A percentile compares a stretch with the other conserved stretches of the same genome.
Conservation (phyloP, 306 rosid genomes). For the Sicyos baderoa region DNA sequence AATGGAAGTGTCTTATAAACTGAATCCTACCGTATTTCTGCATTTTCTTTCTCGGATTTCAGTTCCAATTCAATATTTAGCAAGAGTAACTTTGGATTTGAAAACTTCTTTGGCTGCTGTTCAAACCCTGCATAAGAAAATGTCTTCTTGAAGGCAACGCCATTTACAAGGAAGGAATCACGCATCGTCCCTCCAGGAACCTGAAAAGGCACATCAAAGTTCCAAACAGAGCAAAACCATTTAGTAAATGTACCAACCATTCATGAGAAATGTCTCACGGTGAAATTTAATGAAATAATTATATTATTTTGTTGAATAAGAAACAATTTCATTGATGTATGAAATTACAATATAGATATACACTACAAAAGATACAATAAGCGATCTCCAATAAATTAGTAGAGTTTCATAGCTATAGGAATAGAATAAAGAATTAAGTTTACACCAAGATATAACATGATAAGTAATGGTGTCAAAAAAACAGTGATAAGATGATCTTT, state of each 20-base stretch:
- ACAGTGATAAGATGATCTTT: too few species aligned
- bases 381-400: too few species aligned
- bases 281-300: not conserved
- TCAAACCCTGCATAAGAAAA: constrained; percentile 99
- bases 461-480: too few species aligned
- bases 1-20: constrained; percentile 1
- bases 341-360: too few species aligned
- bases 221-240: not conserved
- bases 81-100: constrained; percentile 62
- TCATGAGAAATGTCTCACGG: constrained; percentile 11
- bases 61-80: constrained; percentile 89
- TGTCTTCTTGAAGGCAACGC: constrained; percentile 97
- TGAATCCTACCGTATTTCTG: constrained; percentile 74
- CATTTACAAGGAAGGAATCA: constrained; percentile 86
- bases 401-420: too few species aligned
- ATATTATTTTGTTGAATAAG: too few species aligned
- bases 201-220: constrained; percentile 37
- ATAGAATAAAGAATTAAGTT: too few species aligned
- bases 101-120: constrained; percentile 94
- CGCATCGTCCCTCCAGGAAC: constrained; percentile 98
- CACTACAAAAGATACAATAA: too few species aligned
- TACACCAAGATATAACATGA: too few species aligned
- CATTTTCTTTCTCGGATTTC: constrained; percentile 99
- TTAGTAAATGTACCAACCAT: constrained; percentile 12
- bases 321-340: too few species aligned